These are phyloP conservation scores for Aureobasidium namibiae DNA, from an alignment of 2,329 filamentous ascomycete species.

Conservation along the genomic window DNA sequence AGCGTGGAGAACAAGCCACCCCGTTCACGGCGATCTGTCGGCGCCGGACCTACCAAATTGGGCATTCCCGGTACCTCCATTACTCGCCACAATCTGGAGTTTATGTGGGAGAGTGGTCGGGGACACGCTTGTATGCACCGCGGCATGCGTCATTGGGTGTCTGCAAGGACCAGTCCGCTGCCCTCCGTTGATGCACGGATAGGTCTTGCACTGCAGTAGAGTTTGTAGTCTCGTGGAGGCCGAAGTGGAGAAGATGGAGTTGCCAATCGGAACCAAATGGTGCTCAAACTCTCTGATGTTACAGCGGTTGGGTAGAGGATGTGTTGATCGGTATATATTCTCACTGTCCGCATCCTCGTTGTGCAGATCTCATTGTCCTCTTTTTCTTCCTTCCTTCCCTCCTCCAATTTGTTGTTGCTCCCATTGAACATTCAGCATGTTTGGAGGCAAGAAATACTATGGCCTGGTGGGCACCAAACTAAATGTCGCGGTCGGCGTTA, in stretches of 20 bases:
- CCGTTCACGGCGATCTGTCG: not conserved
- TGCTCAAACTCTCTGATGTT: not conserved
- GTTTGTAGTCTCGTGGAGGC: not conserved
- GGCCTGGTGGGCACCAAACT: constrained; percentile 34
- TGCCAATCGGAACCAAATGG: not conserved
- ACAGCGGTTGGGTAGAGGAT: not conserved
- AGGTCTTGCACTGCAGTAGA: not conserved
- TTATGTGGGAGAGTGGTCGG: not conserved
- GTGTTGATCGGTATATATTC: not conserved
- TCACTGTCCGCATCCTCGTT: not conserved
- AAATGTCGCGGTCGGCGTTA: constrained; percentile 35
- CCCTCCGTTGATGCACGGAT: not conserved
- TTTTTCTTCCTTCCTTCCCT: not conserved
- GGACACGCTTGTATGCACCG: not conserved
- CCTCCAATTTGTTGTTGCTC: not conserved
- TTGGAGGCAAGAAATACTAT: constrained; percentile 25
- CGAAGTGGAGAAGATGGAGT: not conserved
- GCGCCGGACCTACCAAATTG: not conserved
- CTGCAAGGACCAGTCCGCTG: not conserved
- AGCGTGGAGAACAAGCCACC: constrained; percentile 5
- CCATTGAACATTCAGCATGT: constrained; percentile 1
- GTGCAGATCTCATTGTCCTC: not conserved
- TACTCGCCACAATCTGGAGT: constrained; percentile 2
- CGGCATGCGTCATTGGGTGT: not conserved
- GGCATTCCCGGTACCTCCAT: not conserved